Conservation (phyloP, 768 basidiomycete genomes). For the Kwoniella pini region DNA sequence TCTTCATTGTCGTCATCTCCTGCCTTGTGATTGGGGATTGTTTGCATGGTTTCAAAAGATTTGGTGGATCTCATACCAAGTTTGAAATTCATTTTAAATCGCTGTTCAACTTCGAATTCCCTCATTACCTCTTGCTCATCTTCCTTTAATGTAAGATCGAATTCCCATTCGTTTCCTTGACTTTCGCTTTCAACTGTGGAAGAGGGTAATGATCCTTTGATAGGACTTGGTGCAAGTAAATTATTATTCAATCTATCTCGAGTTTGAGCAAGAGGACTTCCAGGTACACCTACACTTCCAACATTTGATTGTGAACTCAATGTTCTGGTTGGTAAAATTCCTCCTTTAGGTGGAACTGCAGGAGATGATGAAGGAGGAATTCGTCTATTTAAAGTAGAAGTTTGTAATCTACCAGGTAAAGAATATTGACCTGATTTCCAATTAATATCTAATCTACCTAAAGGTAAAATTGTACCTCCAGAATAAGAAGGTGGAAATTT, state of each 20-base stretch:
- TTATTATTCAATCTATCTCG: not conserved
- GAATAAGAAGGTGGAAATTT: slow-evolving; percentile 57
- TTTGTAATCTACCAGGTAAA: slow-evolving; percentile 81
- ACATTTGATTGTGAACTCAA: slow-evolving; percentile 13
- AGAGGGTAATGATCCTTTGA: slow-evolving; percentile 1
- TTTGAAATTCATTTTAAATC: slow-evolving; percentile 23
- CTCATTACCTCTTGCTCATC: not conserved
- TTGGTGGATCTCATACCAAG: slow-evolving; percentile 21
- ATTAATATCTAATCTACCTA: slow-evolving; percentile 83
- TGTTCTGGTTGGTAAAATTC: slow-evolving; percentile 7
- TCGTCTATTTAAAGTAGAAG: slow-evolving; percentile 82
- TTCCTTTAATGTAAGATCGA: slow-evolving; percentile 30
- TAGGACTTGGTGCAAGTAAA: slow-evolving; percentile 12
- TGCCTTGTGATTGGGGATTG: not conserved
- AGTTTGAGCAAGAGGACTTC: not conserved
- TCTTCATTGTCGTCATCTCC: slow-evolving; percentile 17
- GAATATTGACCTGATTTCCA: slow-evolving; percentile 79
- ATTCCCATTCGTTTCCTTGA: slow-evolving; percentile 30
- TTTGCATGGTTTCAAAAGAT: not conserved
- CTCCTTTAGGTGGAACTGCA: not conserved
- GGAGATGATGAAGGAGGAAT: slow-evolving; percentile 62
- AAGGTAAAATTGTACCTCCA: slow-evolving; percentile 72
- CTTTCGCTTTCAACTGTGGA: slow-evolving; percentile 4
- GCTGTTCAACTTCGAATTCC: slow-evolving; percentile 26
- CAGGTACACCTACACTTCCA: not conserved